These are phyloP conservation scores for Poterioochromonas sp. DNA, from an alignment of 352 stramenopile genomes.

Conservation along the genomic window DNA sequence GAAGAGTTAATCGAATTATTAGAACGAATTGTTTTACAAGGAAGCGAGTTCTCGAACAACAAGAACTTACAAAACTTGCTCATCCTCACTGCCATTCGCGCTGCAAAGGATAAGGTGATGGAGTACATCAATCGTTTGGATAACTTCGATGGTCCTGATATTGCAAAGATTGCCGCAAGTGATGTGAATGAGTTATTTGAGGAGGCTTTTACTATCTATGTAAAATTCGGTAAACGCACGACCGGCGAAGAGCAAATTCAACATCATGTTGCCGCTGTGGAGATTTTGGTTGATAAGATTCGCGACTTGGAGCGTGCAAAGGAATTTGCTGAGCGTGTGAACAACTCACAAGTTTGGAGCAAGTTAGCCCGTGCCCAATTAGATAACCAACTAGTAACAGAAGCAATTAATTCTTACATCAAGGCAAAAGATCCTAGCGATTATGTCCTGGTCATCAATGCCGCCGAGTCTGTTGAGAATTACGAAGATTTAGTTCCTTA, in stretches of 20 bases:
- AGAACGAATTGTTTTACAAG: slow-evolving; percentile 98
- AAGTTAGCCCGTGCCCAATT: slow-evolving; percentile 86
- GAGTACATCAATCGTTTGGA: slow-evolving; percentile 99
- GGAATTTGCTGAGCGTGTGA: slow-evolving; percentile 95
- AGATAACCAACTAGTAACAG: slow-evolving; percentile 82
- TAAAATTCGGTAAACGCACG: slow-evolving; percentile 82
- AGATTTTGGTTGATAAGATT: slow-evolving; percentile 61
- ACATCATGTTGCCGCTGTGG: slow-evolving; percentile 70
- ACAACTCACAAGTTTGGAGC: slow-evolving; percentile 96
- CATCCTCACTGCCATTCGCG: slow-evolving; percentile 98
- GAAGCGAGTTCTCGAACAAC: slow-evolving; percentile 98
- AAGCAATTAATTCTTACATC: slow-evolving; percentile 98
- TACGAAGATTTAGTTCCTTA: slow-evolving; percentile 95
- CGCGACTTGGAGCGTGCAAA: slow-evolving; percentile 96
- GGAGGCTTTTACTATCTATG: slow-evolving; percentile 99
- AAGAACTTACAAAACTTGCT: slow-evolving; percentile 99
- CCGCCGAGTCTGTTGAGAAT: slow-evolving; percentile 87
- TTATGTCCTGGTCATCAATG: slow-evolving; percentile 90
- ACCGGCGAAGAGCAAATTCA: slow-evolving; percentile 67
- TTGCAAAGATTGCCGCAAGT: slow-evolving; percentile 94
- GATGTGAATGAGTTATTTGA: slow-evolving; percentile 98
- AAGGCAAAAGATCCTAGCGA: slow-evolving; percentile 94
- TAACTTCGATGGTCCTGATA: slow-evolving; percentile 99
- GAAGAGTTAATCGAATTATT: slow-evolving; percentile 97
- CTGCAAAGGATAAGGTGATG: slow-evolving; percentile 93